Percentiles rank a stretch among this genome's conserved stretches.
Conservation (phyloP, 2,329 filamentous ascomycete species). For the Aureobasidium mangrovei region DNA sequence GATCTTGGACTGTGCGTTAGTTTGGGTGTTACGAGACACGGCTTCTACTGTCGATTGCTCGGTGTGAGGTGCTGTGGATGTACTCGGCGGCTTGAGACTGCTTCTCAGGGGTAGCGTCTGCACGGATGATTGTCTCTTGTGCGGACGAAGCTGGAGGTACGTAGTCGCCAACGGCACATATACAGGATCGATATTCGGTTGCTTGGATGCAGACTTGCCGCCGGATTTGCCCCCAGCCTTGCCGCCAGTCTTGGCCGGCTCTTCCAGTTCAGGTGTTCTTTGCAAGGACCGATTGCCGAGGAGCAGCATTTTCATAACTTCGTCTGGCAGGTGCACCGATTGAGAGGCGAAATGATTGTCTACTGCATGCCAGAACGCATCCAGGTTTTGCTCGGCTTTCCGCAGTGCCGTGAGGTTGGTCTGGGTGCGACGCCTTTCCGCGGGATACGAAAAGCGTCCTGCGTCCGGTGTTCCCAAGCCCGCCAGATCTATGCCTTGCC, state of each 20-base stretch:
- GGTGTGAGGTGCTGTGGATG: no score
- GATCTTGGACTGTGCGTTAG: conserved; percentile 18
- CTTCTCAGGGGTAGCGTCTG: not conserved
- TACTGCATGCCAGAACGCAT: conserved; percentile 37
- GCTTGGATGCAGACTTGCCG: not conserved
- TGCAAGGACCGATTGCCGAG: not conserved
- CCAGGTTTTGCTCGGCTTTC: conserved; percentile 40
- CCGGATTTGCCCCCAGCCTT: not conserved
- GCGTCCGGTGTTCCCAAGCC: conserved; percentile 18
- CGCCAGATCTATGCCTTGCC: conserved; percentile 8
- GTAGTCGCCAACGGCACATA: not conserved
- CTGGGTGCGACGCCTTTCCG: conserved; percentile 38
- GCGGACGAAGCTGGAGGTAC: not conserved
- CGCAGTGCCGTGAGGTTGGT: conserved; percentile 38
- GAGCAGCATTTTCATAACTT: conserved; percentile 3
- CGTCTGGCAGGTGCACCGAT: not conserved
- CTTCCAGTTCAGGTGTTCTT: conserved; percentile 1
- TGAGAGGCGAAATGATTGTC: conserved; percentile 7
- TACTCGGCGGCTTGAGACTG: conserved; percentile 9
- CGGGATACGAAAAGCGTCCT: conserved; percentile 40
- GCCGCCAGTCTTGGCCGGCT: not conserved
- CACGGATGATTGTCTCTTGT: not conserved
- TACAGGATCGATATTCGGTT: not conserved
- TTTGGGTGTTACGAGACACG: no score
- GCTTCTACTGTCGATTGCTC: no score